Percentiles rank a stretch among this genome's conserved stretches.
These are phyloP conservation scores for Claviceps sp. DNA, from an alignment of 2,329 filamentous ascomycete species.

Conservation along the genomic window DNA sequence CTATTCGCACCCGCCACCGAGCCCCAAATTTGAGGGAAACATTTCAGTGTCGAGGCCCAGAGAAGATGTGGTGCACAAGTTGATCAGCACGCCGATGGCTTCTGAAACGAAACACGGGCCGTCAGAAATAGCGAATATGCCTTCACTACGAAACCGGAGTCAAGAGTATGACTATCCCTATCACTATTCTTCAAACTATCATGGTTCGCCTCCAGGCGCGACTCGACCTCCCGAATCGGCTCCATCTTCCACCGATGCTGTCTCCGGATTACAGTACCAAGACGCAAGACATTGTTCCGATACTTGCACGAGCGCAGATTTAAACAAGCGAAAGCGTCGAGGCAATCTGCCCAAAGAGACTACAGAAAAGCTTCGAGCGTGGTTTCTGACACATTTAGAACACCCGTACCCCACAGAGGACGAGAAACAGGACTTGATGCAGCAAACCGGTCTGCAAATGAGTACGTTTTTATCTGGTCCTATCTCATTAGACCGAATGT, in stretches of 20 bases:
- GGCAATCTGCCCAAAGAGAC: constrained; percentile 87
- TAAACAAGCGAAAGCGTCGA: constrained; percentile 48
- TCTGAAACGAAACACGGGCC: neutral
- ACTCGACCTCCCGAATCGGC: constrained; percentile 29
- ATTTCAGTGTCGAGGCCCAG: constrained; percentile 18
- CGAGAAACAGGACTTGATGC: constrained; percentile 72
- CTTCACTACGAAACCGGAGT: constrained; percentile 16
- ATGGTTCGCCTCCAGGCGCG: constrained; percentile 33
- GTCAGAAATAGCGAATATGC: constrained; percentile 6
- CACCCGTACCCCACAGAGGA: constrained; percentile 83
- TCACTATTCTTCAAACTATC: constrained; percentile 30
- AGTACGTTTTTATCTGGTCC: constrained; percentile 37
- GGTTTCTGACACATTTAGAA: constrained; percentile 64
- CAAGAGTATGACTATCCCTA: constrained; percentile 24
- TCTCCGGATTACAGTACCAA: constrained; percentile 27
- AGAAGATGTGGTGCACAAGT: constrained; percentile 5
- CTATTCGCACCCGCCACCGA: constrained; percentile 27
- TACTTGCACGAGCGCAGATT: constrained; percentile 25
- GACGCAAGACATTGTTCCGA: constrained; percentile 31
- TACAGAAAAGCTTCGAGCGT: constrained; percentile 65
- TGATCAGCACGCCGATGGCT: neutral
- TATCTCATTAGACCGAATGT: neutral
- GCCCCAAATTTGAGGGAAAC: constrained; percentile 24
- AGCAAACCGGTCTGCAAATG: constrained; percentile 62
- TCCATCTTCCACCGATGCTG: constrained; percentile 25